phyloP scores from a whole-genome alignment of 805 yeast species.

The baker's yeast (Saccharomyces cerevisiae) region DNA sequence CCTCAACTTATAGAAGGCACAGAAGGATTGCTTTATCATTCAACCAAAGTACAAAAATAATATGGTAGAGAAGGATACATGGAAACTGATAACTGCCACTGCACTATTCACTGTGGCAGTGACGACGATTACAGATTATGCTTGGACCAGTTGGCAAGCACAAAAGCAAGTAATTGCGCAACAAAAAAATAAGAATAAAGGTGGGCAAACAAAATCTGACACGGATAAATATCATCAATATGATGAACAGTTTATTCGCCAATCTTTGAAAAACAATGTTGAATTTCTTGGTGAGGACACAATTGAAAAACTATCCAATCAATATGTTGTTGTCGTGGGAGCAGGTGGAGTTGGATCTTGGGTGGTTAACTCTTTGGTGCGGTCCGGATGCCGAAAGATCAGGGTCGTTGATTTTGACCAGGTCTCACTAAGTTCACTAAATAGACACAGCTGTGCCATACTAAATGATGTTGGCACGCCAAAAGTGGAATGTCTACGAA shows the following conservation, averaged over 20 bases:
- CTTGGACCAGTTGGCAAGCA: conserved; percentile 17
- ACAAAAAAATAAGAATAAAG: neutral
- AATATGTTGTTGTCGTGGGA: conserved; percentile 75
- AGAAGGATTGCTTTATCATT: neutral
- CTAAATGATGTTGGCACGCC: conserved; percentile 85
- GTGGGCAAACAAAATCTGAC: neutral
- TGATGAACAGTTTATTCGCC: conserved; percentile 70
- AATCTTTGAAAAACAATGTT: conserved; percentile 88
- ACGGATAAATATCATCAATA: conserved; percentile 19
- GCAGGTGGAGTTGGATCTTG: conserved; percentile 99
- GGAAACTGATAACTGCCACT: conserved; percentile 28
- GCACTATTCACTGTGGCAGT: conserved; percentile 28
- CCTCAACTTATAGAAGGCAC: neutral
- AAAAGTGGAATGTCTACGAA: conserved; percentile 71
- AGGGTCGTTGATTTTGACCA: conserved; percentile 92
- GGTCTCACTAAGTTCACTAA: conserved; percentile 82
- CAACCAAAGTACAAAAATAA: neutral
- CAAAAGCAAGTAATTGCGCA: neutral
- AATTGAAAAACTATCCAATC: conserved; percentile 58
- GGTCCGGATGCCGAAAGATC: conserved; percentile 79
- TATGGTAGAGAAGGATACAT: conserved; percentile 10
- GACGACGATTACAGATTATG: conserved; percentile 25
- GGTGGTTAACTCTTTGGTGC: conserved; percentile 82
- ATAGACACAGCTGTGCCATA: conserved; percentile 93
- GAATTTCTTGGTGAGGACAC: conserved; percentile 89